Evolutionary conservation across 2,329 filamentous ascomycete species (phyloP), one percentile per base, ranked within the genome.

Genomic region (Torrubiella hemipterigena): DNA sequence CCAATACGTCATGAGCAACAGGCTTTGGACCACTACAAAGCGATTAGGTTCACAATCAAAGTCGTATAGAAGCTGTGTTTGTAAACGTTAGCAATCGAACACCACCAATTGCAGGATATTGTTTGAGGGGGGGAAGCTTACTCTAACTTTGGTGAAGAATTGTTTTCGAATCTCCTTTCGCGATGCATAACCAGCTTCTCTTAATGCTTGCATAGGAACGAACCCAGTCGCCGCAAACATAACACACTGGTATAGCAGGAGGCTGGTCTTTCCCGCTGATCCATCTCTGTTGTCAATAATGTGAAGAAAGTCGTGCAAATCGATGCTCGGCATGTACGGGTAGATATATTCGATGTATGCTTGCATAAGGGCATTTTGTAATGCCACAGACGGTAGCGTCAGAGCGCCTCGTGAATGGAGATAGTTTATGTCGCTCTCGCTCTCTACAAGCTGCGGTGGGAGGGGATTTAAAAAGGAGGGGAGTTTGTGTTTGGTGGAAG

Each of bases 31-130:
- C 6, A 80, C 55, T 2, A 71, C 69, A 29, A 79, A 72, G 15
- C 75, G 67, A 46, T 81, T 75, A n/a, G 68, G 61, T 46, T 81
- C 76, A 44, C 76, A 76, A 44, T 81, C 75, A 36, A 81, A 77
- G 43, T 79, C 75, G 48, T 80, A 80, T n/a, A 81, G 55, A 3
- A 77, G 60, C 58, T 69, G 45, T 40, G 32, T 6, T 15, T 26
- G 23, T 23, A 14, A 7, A 17, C 17, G 27, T 20, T 15, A 16
- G n/a, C 14, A 16, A 33, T n/a, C 26, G 7, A 14, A 13, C 8
- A 22, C n/a, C 8, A 30, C 10, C 31, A 21, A 5, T 17, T n/a
- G 20, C 54, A n/a, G 4, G 15, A 19, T 7, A 17, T 12, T 6
- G 12, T 20, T 12, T 23, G n/a, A n/a, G n/a, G n/a, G n/a, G n/a